These are phyloP conservation scores for Fusarium gaditjirri DNA, from an alignment of 2,329 filamentous ascomycete genomes.

Conservation along the genomic window DNA sequence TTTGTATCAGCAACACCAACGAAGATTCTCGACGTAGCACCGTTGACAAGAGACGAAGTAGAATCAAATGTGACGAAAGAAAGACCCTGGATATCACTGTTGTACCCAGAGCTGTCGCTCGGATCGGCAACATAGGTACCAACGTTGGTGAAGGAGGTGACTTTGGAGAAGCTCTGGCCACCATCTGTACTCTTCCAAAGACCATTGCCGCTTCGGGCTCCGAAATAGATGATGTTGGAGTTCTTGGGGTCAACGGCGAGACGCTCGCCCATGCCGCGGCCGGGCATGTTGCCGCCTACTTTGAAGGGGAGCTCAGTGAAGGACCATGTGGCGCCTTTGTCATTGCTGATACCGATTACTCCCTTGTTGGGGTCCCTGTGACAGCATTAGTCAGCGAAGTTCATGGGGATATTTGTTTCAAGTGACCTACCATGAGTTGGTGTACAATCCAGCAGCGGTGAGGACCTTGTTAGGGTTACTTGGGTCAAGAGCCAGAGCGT, in stretches of 20 bases:
- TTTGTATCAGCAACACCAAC: slow-evolving; percentile 65
- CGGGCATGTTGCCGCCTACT: slow-evolving; percentile 71
- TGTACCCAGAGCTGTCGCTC: slow-evolving; percentile 56
- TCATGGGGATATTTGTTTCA: rapidly evolving
- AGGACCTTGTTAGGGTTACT: slow-evolving; percentile 63
- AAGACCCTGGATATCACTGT: slow-evolving; percentile 58
- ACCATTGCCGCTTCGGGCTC: slow-evolving; percentile 67
- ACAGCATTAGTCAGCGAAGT: rapidly evolving
- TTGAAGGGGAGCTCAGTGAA: slow-evolving; percentile 65
- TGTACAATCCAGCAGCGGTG: slow-evolving; percentile 67
- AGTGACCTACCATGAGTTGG: slow-evolving; percentile 57
- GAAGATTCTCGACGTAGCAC: slow-evolving; percentile 66
- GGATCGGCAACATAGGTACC: slow-evolving; percentile 61
- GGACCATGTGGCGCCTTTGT: slow-evolving; percentile 64
- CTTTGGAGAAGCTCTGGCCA: slow-evolving; percentile 64
- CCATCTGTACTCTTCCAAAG: slow-evolving; percentile 68
- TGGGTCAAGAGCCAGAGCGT: slow-evolving; percentile 66
- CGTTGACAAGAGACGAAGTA: slow-evolving; percentile 57
- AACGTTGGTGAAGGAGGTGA: slow-evolving; percentile 61
- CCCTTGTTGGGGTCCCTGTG: slow-evolving; percentile 63
- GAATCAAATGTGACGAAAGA: slow-evolving; percentile 66
- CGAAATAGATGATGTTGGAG: slow-evolving; percentile 67
- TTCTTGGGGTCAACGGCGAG: slow-evolving; percentile 68
- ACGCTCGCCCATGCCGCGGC: slow-evolving; percentile 67
- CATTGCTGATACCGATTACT: slow-evolving; percentile 63